A percentile compares a stretch with the other conserved stretches of the same genome.
Evolutionary conservation across 129 eudicot species (phyloP).

Genomic region (Chrysanthemum seticuspe): DNA sequence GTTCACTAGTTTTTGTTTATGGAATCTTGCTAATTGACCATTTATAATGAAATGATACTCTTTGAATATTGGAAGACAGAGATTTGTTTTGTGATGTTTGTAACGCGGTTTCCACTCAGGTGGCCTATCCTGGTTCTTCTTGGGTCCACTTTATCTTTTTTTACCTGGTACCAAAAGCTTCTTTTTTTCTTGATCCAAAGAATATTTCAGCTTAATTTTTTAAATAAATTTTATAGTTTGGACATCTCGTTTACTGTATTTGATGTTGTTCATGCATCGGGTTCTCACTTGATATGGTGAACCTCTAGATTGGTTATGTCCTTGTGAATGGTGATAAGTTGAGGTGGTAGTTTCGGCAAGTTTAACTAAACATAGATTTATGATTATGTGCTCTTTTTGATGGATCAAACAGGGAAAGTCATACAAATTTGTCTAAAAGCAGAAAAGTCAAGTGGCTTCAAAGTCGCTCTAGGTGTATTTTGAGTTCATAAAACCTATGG

Average conservation of each 20-base stretch:
- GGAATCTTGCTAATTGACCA: slow-evolving; percentile 10
- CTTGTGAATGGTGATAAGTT: neutral
- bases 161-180: slow-evolving; percentile 18
- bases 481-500: too few species aligned
- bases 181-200: neutral
- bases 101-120: slow-evolving; percentile 35
- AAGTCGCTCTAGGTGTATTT: too few species aligned
- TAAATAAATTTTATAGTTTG: too few species aligned
- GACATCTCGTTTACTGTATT: neutral
- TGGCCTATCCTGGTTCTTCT: slow-evolving; percentile 21
- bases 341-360: neutral
- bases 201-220: too few species aligned
- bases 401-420: too few species aligned
- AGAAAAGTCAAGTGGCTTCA: neutral
- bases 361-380: too few species aligned
- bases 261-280: neutral
- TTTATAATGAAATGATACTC: slow-evolving; percentile 16
- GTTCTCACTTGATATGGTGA: neutral
- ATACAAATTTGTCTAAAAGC: too few species aligned
- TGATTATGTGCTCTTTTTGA: too few species aligned
- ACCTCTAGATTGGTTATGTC: neutral
- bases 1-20: slow-evolving; percentile 19
- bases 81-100: slow-evolving; percentile 27
- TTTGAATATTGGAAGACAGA: slow-evolving; percentile 28
- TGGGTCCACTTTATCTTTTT: slow-evolving; percentile 18